Base-by-base conservation (phyloP, 257 asterid genomes). In the Galeopsis tetrahit region DNA sequence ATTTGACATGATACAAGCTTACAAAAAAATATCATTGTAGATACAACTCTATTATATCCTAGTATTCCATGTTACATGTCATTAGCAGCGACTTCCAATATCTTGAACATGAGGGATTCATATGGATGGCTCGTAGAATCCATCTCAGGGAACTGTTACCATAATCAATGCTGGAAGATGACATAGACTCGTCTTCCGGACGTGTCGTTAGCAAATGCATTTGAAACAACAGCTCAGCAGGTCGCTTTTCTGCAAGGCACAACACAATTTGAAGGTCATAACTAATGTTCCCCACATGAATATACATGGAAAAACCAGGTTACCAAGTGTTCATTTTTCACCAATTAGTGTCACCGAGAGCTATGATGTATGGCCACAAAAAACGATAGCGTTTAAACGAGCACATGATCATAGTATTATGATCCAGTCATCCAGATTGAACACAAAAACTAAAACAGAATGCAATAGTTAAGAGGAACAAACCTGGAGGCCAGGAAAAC, bases 401-500 rank as follows among this genome's bases (percentile, higher is more conserved):
- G 28, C 28, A 21, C 28, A 21, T 21, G 28, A 21, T 21, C 43
- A 5, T 38, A 38, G 43, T 38, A 7, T 38, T 38, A 7, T n/a
- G n/a, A n/a, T n/a, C n/a, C n/a, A n/a, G n/a, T n/a, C n/a, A n/a
- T n/a, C n/a, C n/a, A n/a, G 21, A 74, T 59, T 28, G 35, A 36
- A 10, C 49, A 28, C 55, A 58, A 49, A 63, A 59, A 66, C 15
- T 28, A 4, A 75, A 58, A 53, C 13, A 44, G 35, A 6, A 40
- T 17, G 38, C 52, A 46, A 10, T 39, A 15, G 57, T 53, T 56
- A 11, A 63, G 51, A 35, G 34, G 70, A 73, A 77, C 74, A 48
- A 80, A 91, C 97, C 97, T 89, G 90, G 82, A 49, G 84, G 94
- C 98, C 97, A 93, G 64, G 96, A 85, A 75, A 83, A 77, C 94